Evolutionary conservation across 2,329 filamentous ascomycete species (phyloP), one percentile per base, ranked within the genome.

Genomic region (Fusarium sp.): DNA sequence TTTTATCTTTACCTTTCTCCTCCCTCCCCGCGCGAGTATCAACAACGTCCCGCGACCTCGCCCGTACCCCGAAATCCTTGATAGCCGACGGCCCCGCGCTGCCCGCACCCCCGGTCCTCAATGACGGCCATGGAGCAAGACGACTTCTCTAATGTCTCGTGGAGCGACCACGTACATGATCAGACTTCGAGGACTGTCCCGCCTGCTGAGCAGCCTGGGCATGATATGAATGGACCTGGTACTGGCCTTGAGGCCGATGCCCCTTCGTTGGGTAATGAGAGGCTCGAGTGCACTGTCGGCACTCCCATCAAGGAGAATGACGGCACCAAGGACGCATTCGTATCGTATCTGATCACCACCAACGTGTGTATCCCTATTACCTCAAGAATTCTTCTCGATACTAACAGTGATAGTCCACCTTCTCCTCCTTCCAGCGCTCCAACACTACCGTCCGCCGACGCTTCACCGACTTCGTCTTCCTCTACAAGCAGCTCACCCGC

Each of bases 381-480:
- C 22, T 5, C 4, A 35, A 9, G 47, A n/a, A 15, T 4, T 22
- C 20, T 2, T 17, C 11, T 17, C 11, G 3, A 59, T 68, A 30
- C 73, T 72, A 2, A 78, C 43, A 17, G 27, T 9, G 2, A 15
- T 66, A 98, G 95, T 97, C 95, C 74, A 95, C 97, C 78, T 98
- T 98, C 84, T 92, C 95, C 76, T 94, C 95, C 74, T 99, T 98
- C 84, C 93, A 97, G 82, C 94, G 92, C 81, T 87, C 93, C 38
- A 91, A 92, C 22, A 95, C 95, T 71, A 88, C 89, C 30, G 93
- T 97, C 71, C 94, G 97, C 71, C 91, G 97, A 76, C 94, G 97
- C 80, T 99, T 98, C 85, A 98, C 96, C 77, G 97, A 99, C 85
- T 99, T 99, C 81, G 93, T 97, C 77, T 99, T 98, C 82, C 91